Evolutionary conservation across 345 rosid genomes (phyloP).

Genomic region (Dipteronia sinensis): DNA sequence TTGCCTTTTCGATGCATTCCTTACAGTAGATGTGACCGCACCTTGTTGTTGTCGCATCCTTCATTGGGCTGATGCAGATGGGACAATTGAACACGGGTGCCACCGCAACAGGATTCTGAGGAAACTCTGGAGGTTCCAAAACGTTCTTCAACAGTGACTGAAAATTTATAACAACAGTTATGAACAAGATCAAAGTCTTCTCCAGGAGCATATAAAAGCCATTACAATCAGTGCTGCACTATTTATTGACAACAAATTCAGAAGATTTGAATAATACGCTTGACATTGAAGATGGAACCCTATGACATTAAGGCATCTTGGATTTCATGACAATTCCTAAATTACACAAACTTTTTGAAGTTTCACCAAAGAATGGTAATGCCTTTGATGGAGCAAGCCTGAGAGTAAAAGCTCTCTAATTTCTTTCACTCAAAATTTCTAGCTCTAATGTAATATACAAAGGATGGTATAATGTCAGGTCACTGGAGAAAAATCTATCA

Average conservation of each 20-base stretch:
- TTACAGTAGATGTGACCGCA: conserved; percentile 41
- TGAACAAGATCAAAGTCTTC: not conserved
- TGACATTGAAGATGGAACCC: not conserved
- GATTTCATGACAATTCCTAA: not conserved
- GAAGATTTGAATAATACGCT: not conserved
- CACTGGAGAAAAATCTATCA: not conserved
- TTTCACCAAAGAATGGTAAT: not conserved
- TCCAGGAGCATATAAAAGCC: not conserved
- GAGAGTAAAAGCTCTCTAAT: not conserved
- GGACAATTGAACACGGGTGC: conserved; percentile 25
- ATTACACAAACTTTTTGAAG: not conserved
- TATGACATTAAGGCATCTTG: not conserved
- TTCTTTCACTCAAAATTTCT: not conserved
- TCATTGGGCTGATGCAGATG: conserved; percentile 29
- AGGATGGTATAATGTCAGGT: not conserved
- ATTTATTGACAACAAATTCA: no score
- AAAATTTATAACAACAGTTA: not conserved
- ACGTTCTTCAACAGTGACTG: not conserved
- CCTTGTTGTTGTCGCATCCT: conserved; percentile 30
- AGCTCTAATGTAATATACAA: not conserved
- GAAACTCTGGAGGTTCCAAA: not conserved
- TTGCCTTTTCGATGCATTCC: conserved; percentile 27
- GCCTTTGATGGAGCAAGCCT: not conserved
- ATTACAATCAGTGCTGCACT: not conserved
- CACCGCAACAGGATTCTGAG: not conserved